Conservation (phyloP, 805 yeast genomes). For the Pichia kluyveri region DNA sequence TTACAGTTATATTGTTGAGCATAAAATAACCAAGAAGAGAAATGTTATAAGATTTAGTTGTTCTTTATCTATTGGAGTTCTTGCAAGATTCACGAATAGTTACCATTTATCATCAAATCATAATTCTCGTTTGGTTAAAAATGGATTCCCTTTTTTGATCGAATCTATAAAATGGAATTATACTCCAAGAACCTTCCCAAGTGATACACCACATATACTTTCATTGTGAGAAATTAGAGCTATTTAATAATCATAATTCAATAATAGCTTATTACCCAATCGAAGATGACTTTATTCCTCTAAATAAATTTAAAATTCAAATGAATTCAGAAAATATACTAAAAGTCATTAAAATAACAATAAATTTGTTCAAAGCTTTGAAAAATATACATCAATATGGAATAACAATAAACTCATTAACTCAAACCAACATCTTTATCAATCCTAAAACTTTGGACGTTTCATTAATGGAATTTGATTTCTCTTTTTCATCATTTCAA, state of each 20-base stretch:
- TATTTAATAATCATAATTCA: slow-evolving; percentile 1
- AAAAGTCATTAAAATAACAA: slow-evolving; percentile 16
- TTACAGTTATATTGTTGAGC: slow-evolving; percentile 2
- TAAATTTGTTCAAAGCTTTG: slow-evolving; percentile 19
- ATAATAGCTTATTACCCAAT: slow-evolving; percentile 5
- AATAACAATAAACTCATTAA: slow-evolving; percentile 39
- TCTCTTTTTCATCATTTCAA: slow-evolving; percentile 30
- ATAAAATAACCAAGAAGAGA: slow-evolving; percentile 6
- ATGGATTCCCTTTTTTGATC: neutral
- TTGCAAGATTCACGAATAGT: slow-evolving; percentile 10
- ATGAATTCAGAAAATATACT: slow-evolving; percentile 16
- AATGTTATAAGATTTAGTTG: slow-evolving; percentile 9
- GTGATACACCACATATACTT: slow-evolving; percentile 2
- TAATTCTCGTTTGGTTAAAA: neutral
- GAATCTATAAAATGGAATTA: slow-evolving; percentile 1
- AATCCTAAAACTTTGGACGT: slow-evolving; percentile 26
- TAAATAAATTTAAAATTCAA: neutral
- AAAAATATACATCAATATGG: slow-evolving; percentile 30
- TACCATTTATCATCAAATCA: slow-evolving; percentile 7
- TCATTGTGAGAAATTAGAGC: slow-evolving; percentile 2
- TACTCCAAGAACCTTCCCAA: slow-evolving; percentile 7
- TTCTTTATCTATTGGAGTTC: slow-evolving; percentile 7
- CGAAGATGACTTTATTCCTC: neutral
- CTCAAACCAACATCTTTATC: slow-evolving; percentile 30
- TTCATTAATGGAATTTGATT: slow-evolving; percentile 40